Evolutionary conservation across 78 protist species (phyloP).

Genomic region (Planoprotostelium fungivorum): DNA sequence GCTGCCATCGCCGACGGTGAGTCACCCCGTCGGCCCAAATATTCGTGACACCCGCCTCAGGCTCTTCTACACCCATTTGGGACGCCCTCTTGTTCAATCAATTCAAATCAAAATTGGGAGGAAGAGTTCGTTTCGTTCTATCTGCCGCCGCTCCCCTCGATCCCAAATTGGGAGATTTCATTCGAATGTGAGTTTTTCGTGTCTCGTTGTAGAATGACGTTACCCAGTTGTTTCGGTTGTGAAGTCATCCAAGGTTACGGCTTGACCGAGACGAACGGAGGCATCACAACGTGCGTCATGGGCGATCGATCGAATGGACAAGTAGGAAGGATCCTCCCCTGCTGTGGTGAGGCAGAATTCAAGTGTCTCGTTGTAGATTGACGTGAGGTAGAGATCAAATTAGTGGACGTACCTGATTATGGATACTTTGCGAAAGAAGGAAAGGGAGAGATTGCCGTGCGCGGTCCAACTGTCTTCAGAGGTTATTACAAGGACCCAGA

Average conservation of each 20-base stretch:
- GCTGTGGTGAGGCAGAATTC: not conserved
- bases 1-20: constrained; percentile 26
- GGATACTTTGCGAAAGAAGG: constrained; percentile 58
- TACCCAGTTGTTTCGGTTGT: constrained; percentile 50
- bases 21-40: not conserved
- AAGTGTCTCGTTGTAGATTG: not conserved
- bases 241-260: constrained; percentile 93
- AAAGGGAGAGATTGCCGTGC: constrained; percentile 88
- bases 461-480: constrained; percentile 78
- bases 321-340: constrained; percentile 61
- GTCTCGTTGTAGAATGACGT: not conserved
- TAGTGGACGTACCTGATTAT: constrained; percentile 87
- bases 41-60: not conserved
- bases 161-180: constrained; percentile 67
- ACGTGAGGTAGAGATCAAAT: constrained; percentile 48
- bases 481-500: constrained; percentile 89
- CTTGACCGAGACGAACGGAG: constrained; percentile 88
- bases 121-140: constrained; percentile 73
- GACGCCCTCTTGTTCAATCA: constrained; percentile 69
- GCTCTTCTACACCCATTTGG: constrained; percentile 47
- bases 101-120: constrained; percentile 74
- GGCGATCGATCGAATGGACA: constrained; percentile 44
- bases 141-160: constrained; percentile 91
- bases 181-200: constrained; percentile 17
- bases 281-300: constrained; percentile 41